These are phyloP conservation scores for Ceratocystis alfenasii DNA, from an alignment of 2,329 filamentous ascomycete genomes.

Conservation along the genomic window DNA sequence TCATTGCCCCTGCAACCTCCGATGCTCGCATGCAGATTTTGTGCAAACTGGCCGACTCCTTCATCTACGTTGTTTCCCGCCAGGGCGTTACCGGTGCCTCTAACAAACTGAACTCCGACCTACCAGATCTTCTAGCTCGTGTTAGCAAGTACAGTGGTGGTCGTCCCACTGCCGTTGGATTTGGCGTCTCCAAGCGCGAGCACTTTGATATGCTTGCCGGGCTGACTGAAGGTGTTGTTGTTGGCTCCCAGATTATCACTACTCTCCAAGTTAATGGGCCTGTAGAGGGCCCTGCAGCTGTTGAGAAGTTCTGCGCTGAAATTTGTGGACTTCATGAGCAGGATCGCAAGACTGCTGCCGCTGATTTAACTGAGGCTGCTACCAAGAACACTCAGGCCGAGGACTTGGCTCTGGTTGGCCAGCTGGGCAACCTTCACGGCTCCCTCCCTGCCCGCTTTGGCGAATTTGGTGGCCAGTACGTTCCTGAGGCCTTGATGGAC, in stretches of 20 bases:
- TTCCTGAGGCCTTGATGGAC: conserved; percentile 96
- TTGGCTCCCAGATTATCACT: conserved; percentile 89
- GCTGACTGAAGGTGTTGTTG: conserved; percentile 86
- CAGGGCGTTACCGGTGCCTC: conserved; percentile 93
- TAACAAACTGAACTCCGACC: conserved; percentile 65
- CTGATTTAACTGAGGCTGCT: conserved; percentile 43
- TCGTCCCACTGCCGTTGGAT: conserved; percentile 82
- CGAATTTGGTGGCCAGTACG: conserved; percentile 93
- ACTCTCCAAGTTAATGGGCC: conserved; percentile 57
- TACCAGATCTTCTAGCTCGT: conserved; percentile 68
- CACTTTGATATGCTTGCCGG: conserved; percentile 79
- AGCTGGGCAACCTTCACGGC: conserved; percentile 70
- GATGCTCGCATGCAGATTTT: conserved; percentile 89
- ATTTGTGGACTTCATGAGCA: conserved; percentile 39
- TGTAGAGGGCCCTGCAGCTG: conserved; percentile 43
- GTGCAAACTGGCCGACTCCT: conserved; percentile 93
- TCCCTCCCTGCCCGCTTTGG: conserved; percentile 79
- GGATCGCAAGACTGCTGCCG: conserved; percentile 35
- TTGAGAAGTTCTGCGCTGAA: conserved; percentile 76
- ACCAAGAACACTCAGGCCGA: conserved; percentile 48
- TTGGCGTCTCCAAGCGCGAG: conserved; percentile 89
- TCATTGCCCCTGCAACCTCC: conserved; percentile 88
- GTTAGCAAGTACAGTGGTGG: conserved; percentile 90
- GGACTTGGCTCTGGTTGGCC: conserved; percentile 57
- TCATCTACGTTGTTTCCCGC: conserved; percentile 95